Percentiles rank a stretch among this genome's conserved stretches.
phyloP scores from a whole-genome alignment of 2,329 filamentous ascomycete species.

The Epichloe elymi region DNA sequence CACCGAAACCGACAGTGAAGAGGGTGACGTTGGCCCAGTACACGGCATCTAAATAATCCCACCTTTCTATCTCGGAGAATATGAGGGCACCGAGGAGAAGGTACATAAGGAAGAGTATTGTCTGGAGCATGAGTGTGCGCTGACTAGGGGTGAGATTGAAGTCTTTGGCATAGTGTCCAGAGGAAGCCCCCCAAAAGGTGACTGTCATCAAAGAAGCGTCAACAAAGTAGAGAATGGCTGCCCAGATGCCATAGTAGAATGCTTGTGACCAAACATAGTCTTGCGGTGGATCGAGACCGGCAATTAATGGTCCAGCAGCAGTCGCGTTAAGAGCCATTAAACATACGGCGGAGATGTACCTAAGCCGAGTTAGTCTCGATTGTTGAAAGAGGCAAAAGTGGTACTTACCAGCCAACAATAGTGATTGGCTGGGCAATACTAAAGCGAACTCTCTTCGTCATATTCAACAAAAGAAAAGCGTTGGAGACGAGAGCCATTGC shows the following conservation, averaged over 20 bases:
- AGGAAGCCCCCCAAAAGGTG: constrained; percentile 70
- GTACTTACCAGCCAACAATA: constrained; percentile 60
- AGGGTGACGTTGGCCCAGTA: constrained; percentile 68
- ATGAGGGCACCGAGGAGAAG: constrained; percentile 64
- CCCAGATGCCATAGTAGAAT: constrained; percentile 76
- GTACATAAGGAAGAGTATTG: constrained; percentile 74
- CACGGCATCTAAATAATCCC: constrained; percentile 64
- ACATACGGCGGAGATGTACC: constrained; percentile 48
- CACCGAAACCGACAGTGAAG: constrained; percentile 53
- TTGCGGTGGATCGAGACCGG: constrained; percentile 21
- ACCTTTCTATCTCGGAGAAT: constrained; percentile 59
- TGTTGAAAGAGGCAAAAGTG: background rate
- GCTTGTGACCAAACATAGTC: constrained; percentile 62
- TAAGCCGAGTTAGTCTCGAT: constrained; percentile 7
- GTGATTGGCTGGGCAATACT: constrained; percentile 71
- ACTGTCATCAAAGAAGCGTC: constrained; percentile 63
- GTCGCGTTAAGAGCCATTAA: constrained; percentile 55
- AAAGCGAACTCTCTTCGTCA: constrained; percentile 68
- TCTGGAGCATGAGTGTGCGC: constrained; percentile 80
- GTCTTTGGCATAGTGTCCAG: constrained; percentile 58
- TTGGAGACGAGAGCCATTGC: constrained; percentile 67
- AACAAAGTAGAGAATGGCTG: constrained; percentile 66
- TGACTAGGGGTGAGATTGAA: constrained; percentile 71
- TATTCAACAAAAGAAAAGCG: constrained; percentile 72
- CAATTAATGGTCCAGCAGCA: constrained; percentile 42